Percentiles rank a stretch among this genome's conserved stretches.
These are phyloP conservation scores for Limtongia smithiae DNA, from an alignment of 805 yeast genomes.

Conservation along the genomic window DNA sequence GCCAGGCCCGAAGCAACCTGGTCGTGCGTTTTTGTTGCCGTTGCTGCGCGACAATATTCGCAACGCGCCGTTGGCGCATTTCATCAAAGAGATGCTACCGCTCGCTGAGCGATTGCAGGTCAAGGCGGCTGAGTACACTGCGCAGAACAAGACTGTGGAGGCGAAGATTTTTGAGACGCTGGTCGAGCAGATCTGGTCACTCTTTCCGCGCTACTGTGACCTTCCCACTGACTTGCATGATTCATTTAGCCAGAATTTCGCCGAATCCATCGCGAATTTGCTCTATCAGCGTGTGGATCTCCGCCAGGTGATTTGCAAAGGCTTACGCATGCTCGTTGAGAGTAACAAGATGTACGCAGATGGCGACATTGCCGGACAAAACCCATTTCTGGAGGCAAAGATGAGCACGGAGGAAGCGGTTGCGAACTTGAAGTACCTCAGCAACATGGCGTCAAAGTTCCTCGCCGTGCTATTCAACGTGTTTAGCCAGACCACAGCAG, in stretches of 20 bases:
- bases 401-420: constrained; percentile 57
- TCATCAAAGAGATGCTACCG: constrained; percentile 63
- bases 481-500: constrained; percentile 82
- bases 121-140: constrained; percentile 30
- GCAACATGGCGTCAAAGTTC: constrained; percentile 62
- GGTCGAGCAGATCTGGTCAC: constrained; percentile 87
- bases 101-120: constrained; percentile 39
- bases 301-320: constrained; percentile 80
- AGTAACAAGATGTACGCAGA: constrained; percentile 60
- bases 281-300: constrained; percentile 71
- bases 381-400: constrained; percentile 52
- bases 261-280: constrained; percentile 66
- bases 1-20: constrained; percentile 52
- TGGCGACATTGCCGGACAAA: constrained; percentile 58
- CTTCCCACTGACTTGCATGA: constrained; percentile 68
- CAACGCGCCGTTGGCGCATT: constrained; percentile 64
- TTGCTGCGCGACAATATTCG: constrained; percentile 80
- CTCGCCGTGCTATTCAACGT: constrained; percentile 88
- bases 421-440: constrained; percentile 57
- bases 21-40: constrained; percentile 95
- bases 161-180: constrained; percentile 78
- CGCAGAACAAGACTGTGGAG: constrained; percentile 56
- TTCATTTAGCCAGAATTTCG: constrained; percentile 72
- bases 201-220: constrained; percentile 84
- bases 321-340: constrained; percentile 72